Evolutionary conservation across 352 stramenopile genomes (phyloP).

Genomic region (Globisporangium sylvaticum): DNA sequence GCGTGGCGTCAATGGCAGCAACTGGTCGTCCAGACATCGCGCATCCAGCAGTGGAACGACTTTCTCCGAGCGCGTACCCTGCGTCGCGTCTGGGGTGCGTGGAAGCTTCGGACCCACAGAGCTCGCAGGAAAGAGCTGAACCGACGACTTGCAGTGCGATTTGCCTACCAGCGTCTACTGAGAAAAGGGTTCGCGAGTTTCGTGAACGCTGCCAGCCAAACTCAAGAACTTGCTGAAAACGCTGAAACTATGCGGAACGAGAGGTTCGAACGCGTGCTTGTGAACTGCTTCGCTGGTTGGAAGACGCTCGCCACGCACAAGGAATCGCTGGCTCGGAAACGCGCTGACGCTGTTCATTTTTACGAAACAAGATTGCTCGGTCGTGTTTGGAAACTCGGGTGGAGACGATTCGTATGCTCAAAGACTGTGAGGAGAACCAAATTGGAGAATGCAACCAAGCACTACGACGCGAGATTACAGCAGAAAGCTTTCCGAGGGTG

Average conservation of each 20-base stretch:
- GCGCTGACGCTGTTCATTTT: background rate
- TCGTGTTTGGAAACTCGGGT: constrained; percentile 7
- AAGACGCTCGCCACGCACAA: background rate
- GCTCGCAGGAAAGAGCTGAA: constrained; percentile 5
- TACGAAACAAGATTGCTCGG: background rate
- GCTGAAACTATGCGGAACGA: background rate
- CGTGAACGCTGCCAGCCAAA: background rate
- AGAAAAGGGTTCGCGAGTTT: constrained; percentile 5
- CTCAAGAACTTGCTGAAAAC: background rate
- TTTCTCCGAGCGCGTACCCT: background rate
- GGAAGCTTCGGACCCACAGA: constrained; percentile 1
- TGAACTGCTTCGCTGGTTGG: constrained; percentile 3
- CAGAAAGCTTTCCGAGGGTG: constrained; percentile 1
- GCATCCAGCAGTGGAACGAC: background rate
- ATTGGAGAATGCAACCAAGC: background rate
- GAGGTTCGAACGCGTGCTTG: background rate
- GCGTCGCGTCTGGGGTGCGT: constrained; percentile 2
- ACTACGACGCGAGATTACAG: background rate
- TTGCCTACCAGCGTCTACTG: constrained; percentile 10
- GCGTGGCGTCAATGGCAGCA: constrained; percentile 12
- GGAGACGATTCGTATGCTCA: background rate
- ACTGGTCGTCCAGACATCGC: background rate
- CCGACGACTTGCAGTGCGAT: constrained; percentile 13
- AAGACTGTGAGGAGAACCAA: background rate
- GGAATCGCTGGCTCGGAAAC: background rate